phyloP scores from a whole-genome alignment of 768 basidiomycete genomes.

The Sistotremastrum suecicum region DNA sequence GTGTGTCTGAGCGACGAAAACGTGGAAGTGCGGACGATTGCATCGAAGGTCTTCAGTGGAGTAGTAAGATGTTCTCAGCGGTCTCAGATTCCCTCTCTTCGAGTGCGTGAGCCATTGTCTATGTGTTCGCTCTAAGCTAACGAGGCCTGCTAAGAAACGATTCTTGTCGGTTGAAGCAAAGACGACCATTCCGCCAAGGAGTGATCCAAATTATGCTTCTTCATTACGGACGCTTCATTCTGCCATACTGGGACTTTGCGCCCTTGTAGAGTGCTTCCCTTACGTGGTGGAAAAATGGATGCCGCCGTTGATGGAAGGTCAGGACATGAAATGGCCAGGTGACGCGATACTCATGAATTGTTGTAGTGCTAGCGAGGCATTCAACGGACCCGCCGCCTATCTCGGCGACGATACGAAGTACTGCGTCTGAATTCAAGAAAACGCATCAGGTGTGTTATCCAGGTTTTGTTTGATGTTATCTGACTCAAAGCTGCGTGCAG shows the following conservation, averaged over 20 bases:
- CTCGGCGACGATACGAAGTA: constrained; percentile 77
- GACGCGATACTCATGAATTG: constrained; percentile 3
- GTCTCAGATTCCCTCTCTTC: constrained; percentile 21
- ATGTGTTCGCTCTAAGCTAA: neutral
- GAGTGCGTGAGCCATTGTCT: constrained; percentile 23
- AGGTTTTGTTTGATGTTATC: constrained; percentile 1
- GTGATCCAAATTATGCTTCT: constrained; percentile 53
- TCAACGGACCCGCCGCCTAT: constrained; percentile 82
- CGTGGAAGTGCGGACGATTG: constrained; percentile 86
- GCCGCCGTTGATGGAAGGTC: constrained; percentile 68
- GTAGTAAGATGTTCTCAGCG: constrained; percentile 83
- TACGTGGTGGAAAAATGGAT: constrained; percentile 95
- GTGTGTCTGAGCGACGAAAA: constrained; percentile 83
- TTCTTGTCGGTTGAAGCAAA: constrained; percentile 53
- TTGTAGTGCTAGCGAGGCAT: constrained; percentile 55
- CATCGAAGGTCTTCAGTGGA: constrained; percentile 72
- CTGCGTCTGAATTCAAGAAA: constrained; percentile 76
- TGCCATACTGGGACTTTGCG: constrained; percentile 87
- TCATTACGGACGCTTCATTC: constrained; percentile 74
- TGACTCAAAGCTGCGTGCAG: constrained; percentile 26
- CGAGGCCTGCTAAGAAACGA: constrained; percentile 41
- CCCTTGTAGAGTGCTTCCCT: constrained; percentile 86
- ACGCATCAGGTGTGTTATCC: constrained; percentile 21
- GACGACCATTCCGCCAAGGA: constrained; percentile 51
- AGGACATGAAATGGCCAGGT: constrained; percentile 4